Conservation (phyloP, 768 basidiomycete genomes). For the Phaeotremella skinneri region DNA sequence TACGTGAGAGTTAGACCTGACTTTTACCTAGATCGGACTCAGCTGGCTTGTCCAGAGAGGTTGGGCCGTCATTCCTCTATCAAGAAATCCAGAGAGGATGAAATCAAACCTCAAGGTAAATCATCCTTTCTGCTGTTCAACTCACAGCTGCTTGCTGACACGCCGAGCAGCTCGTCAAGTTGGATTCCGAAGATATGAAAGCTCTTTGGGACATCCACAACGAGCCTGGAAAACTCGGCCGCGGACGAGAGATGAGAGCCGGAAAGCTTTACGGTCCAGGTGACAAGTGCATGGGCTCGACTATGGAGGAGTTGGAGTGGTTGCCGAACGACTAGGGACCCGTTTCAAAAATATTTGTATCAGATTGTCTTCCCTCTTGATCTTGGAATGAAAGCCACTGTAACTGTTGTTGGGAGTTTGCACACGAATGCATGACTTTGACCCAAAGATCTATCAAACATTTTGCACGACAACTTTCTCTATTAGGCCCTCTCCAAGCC, state of each 20-base stretch:
- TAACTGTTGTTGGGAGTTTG: too few relatives aligned
- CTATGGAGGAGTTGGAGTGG: constrained; percentile 2
- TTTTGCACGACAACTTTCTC: constrained; percentile 41
- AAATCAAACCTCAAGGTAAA: constrained; percentile 58
- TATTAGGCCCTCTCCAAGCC: constrained; percentile 70
- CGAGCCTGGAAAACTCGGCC: neutral
- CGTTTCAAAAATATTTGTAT: too few relatives aligned
- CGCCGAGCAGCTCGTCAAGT: neutral
- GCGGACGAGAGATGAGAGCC: constrained; percentile 1
- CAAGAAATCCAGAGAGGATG: constrained; percentile 57
- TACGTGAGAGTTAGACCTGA: too few relatives aligned
- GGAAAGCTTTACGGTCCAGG: neutral
- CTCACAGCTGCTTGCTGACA: neutral
- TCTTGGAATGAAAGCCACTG: too few relatives aligned
- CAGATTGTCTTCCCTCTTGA: too few relatives aligned
- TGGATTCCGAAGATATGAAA: neutral
- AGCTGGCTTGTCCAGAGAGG: constrained; percentile 59
- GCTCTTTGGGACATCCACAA: neutral
- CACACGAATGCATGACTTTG: too few relatives aligned
- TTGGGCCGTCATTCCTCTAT: constrained; percentile 57
- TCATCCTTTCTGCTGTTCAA: neutral
- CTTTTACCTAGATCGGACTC: constrained; percentile 58
- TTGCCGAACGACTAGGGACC: neutral
- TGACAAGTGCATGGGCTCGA: constrained; percentile 3
- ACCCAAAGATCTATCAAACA: too few relatives aligned